These are phyloP conservation scores for Pascua guehoae DNA, from an alignment of 1,284 basidiomycete genomes.

Conservation along the genomic window DNA sequence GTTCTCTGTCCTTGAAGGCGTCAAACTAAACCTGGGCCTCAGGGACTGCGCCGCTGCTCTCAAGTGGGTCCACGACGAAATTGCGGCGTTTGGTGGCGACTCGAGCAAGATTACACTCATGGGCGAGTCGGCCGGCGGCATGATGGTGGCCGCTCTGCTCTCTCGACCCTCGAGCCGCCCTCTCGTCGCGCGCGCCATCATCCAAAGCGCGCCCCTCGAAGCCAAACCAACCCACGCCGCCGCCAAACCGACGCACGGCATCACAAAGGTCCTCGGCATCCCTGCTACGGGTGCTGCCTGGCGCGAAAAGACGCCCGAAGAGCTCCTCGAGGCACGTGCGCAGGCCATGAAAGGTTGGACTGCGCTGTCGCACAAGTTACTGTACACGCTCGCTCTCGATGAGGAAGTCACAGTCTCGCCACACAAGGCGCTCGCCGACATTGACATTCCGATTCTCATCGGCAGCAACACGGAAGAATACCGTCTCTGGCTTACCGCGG, in stretches of 20 bases:
- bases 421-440: background rate
- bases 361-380: background rate
- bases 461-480: conserved; percentile 5
- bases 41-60: background rate
- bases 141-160: background rate
- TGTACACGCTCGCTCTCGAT: background rate
- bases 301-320: no score
- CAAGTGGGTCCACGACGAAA: background rate
- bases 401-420: background rate
- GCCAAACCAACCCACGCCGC: background rate
- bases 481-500: background rate
- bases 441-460: background rate
- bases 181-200: background rate
- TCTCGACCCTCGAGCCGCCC: background rate
- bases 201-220: background rate
- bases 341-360: background rate
- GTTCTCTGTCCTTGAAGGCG: background rate
- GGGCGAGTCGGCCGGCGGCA: background rate
- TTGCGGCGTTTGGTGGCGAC: background rate
- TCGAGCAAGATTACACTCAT: background rate
- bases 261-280: no score
- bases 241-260: background rate
- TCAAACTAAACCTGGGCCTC: background rate
- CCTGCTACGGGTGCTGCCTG: no score
- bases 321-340: background rate